Percentiles rank a stretch among this genome's conserved stretches.
Conservation (phyloP, 1,284 basidiomycete genomes). For the Boletus austroedulis region DNA sequence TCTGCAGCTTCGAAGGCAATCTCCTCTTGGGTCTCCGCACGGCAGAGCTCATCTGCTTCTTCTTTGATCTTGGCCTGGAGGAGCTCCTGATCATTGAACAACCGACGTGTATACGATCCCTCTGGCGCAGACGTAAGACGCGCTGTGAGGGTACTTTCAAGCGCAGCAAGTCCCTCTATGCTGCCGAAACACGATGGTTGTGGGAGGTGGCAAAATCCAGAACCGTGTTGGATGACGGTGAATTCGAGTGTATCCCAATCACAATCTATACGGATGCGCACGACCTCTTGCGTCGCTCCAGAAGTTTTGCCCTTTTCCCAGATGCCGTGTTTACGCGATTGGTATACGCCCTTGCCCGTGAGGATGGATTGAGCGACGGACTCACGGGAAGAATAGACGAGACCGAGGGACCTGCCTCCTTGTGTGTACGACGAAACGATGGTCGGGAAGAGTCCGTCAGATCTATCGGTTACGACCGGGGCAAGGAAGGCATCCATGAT, state of each 20-base stretch:
- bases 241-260: constrained; percentile 93
- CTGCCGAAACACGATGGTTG: constrained; percentile 86
- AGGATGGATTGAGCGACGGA: constrained; percentile 86
- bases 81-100: constrained; percentile 83
- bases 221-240: constrained; percentile 85
- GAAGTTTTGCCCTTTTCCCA: constrained; percentile 98
- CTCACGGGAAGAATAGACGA: constrained; percentile 94
- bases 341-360: constrained; percentile 92
- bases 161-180: constrained; percentile 71
- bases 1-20: constrained; percentile 98
- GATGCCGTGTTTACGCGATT: constrained; percentile 92
- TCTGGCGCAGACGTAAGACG: constrained; percentile 78
- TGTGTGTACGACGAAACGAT: constrained; percentile 78
- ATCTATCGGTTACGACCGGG: constrained; percentile 80
- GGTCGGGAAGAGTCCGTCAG: constrained; percentile 92
- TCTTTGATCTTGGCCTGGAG: constrained; percentile 95
- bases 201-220: constrained; percentile 93
- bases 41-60: constrained; percentile 95
- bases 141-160: constrained; percentile 79
- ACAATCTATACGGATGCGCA: constrained; percentile 86
- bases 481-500: constrained; percentile 86
- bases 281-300: constrained; percentile 88
- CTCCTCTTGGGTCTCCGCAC: constrained; percentile 77
- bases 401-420: constrained; percentile 78
- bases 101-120: constrained; percentile 88